phyloP scores from a whole-genome alignment of 2,329 filamentous ascomycete species.

The Fusarium cyanostomum region DNA sequence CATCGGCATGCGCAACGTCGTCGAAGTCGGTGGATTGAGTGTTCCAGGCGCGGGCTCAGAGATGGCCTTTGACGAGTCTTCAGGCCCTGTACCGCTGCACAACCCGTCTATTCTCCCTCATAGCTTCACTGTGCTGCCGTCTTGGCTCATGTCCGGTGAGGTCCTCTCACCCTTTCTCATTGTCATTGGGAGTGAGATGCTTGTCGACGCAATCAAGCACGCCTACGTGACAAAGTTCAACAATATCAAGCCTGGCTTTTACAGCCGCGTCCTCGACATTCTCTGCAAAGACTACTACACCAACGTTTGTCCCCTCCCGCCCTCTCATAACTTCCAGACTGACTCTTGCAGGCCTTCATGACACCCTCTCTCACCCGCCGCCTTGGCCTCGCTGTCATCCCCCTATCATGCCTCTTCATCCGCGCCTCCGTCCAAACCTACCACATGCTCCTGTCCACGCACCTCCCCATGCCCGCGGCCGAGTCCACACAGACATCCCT shows the following conservation, averaged over 20 bases:
- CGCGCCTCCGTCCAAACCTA: slow-evolving; percentile 95
- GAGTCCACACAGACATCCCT: slow-evolving; percentile 73
- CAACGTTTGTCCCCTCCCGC: slow-evolving; percentile 66
- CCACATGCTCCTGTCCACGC: slow-evolving; percentile 94
- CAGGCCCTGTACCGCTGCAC: slow-evolving; percentile 67
- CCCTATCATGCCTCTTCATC: slow-evolving; percentile 93
- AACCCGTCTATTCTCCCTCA: slow-evolving; percentile 82
- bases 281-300: slow-evolving; percentile 98
- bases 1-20: slow-evolving; percentile 94
- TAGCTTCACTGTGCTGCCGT: slow-evolving; percentile 89
- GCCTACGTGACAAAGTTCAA: slow-evolving; percentile 99
- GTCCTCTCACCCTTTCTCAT: slow-evolving; percentile 93
- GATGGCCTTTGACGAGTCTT: slow-evolving; percentile 56
- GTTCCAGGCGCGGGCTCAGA: slow-evolving; percentile 64
- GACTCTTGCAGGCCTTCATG: slow-evolving; percentile 74
- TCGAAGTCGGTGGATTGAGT: slow-evolving; percentile 90
- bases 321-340: slow-evolving; percentile 17
- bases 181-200: slow-evolving; percentile 94
- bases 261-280: slow-evolving; percentile 89
- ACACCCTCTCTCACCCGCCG: slow-evolving; percentile 90
- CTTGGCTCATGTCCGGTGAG: slow-evolving; percentile 79
- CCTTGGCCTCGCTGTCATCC: slow-evolving; percentile 89
- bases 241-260: slow-evolving; percentile 91
- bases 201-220: slow-evolving; percentile 97
- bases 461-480: slow-evolving; percentile 78